A percentile compares a stretch with the other conserved stretches of the same genome.
Evolutionary conservation across 1,284 basidiomycete genomes (phyloP).

Genomic region (Trichosporon sp.): DNA sequence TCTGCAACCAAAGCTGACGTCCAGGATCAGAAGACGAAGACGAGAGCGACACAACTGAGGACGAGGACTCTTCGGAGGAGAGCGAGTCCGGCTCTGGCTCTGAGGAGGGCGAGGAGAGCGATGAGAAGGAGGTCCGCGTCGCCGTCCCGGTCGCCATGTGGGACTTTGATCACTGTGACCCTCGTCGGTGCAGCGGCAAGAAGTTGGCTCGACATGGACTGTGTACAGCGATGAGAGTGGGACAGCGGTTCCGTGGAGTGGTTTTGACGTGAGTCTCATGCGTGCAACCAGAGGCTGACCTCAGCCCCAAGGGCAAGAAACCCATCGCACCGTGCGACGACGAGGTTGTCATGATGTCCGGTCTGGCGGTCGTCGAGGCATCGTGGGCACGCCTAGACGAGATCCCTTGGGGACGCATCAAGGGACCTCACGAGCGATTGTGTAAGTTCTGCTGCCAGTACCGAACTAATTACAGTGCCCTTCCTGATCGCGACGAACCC

Average conservation of each 20-base stretch:
- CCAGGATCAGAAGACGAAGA: conserved; percentile 29
- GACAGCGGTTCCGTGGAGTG: conserved; percentile 80
- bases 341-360: conserved; percentile 67
- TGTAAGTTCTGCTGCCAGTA: conserved; percentile 53
- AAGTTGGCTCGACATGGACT: conserved; percentile 81
- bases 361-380: conserved; percentile 93
- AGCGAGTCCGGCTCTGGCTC: conserved; percentile 21
- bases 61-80: conserved; percentile 1
- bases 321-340: conserved; percentile 78
- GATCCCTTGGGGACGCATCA: conserved; percentile 88
- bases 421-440: conserved; percentile 84
- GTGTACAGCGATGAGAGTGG: conserved; percentile 76
- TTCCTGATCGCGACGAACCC: conserved; percentile 89
- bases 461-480: conserved; percentile 58
- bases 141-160: conserved; percentile 79
- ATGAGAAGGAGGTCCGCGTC: conserved; percentile 46
- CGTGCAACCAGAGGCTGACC: neutral
- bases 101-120: conserved; percentile 36
- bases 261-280: conserved; percentile 72
- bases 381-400: conserved; percentile 94
- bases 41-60: conserved; percentile 4
- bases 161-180: conserved; percentile 98
- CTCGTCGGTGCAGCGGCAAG: conserved; percentile 89
- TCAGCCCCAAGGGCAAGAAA: conserved; percentile 76
- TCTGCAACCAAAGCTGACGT: neutral